Evolutionary conservation across 352 stramenopile genomes (phyloP).

Genomic region (Phytophthora ramorum): DNA sequence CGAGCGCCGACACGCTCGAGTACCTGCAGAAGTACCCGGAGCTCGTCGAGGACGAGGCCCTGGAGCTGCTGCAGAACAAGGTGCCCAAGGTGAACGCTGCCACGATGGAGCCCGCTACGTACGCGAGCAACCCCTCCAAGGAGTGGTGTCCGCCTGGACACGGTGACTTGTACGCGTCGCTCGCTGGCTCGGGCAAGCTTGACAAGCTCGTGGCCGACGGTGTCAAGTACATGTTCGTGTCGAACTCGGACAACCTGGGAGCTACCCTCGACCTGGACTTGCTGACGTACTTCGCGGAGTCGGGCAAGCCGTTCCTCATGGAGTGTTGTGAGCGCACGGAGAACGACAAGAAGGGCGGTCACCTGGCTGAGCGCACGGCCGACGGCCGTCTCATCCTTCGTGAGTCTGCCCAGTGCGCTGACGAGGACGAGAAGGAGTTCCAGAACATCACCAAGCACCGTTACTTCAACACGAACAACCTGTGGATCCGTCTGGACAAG

Average conservation of each 20-base stretch:
- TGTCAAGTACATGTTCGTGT: constrained; percentile 93
- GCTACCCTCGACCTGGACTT: constrained; percentile 85
- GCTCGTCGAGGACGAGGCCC: constrained; percentile 93
- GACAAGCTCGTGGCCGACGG: constrained; percentile 87
- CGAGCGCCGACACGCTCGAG: constrained; percentile 84
- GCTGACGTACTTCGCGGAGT: constrained; percentile 91
- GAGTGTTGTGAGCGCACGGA: constrained; percentile 98
- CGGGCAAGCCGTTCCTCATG: constrained; percentile 91
- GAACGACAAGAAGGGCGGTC: constrained; percentile 99
- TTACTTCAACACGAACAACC: constrained; percentile 93
- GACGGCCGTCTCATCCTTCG: constrained; percentile 96
- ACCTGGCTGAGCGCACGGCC: constrained; percentile 92
- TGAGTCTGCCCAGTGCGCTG: constrained; percentile 91
- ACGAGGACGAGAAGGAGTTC: constrained; percentile 80
- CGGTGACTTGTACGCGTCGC: constrained; percentile 86
- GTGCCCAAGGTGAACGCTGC: constrained; percentile 95
- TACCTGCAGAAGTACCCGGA: constrained; percentile 91
- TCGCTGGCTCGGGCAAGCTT: constrained; percentile 85
- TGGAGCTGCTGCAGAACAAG: constrained; percentile 99
- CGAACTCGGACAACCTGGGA: constrained; percentile 90
- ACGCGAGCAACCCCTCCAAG: constrained; percentile 71
- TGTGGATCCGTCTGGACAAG: constrained; percentile 91
- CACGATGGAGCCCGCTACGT: constrained; percentile 78
- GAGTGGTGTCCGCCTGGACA: constrained; percentile 90
- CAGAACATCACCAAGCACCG: constrained; percentile 90